Conservation (phyloP, 441 rosid genomes). For the Mallotus japonicus region DNA sequence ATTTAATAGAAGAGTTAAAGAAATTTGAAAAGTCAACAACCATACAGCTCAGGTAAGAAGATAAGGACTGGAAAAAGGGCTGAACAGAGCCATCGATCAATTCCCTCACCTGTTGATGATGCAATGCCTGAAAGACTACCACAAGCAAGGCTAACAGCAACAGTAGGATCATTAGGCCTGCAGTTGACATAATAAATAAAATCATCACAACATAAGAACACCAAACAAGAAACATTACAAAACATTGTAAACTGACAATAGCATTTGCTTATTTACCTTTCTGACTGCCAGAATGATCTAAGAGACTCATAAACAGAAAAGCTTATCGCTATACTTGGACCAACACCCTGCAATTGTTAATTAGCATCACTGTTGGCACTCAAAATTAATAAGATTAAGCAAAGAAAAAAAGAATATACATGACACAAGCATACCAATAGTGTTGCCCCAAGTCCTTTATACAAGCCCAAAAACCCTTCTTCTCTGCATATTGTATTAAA, state of each 20-base stretch:
- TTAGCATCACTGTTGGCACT: too few relatives aligned
- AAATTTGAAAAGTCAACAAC: not conserved
- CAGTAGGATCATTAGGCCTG: conserved; percentile 75
- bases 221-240: conserved; percentile 1
- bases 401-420: not conserved
- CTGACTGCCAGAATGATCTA: conserved; percentile 64
- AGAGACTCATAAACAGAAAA: conserved; percentile 75
- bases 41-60: not conserved
- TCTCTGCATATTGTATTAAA: conserved; percentile 75
- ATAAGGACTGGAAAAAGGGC: too few relatives aligned
- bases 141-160: conserved; percentile 67
- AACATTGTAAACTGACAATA: not conserved
- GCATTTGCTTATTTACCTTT: conserved; percentile 42
- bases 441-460: conserved; percentile 96
- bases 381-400: conserved; percentile 11
- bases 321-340: conserved; percentile 87
- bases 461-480: conserved; percentile 79
- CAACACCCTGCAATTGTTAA: conserved; percentile 61
- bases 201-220: conserved; percentile 11
- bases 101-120: conserved; percentile 74
- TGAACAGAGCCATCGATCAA: not conserved
- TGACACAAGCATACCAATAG: conserved; percentile 54
- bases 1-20: not conserved
- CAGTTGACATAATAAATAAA: conserved; percentile 18
- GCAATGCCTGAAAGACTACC: conserved; percentile 94